Conservation (phyloP, 23 red algal species). For the Agarophyton chilense region DNA sequence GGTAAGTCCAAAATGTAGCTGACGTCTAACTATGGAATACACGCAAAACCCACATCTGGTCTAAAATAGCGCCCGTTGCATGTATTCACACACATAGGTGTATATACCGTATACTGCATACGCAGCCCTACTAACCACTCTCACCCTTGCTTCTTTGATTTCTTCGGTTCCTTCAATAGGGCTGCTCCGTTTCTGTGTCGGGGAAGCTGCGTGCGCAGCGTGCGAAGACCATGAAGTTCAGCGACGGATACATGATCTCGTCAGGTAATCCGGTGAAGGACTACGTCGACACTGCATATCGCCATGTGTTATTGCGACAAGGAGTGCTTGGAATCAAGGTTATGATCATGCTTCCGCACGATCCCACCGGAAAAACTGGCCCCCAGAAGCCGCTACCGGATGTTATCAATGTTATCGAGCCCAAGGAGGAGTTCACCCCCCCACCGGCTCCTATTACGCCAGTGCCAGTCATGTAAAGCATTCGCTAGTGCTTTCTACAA, state of each 20-base stretch:
- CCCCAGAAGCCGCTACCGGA: constrained; percentile 96
- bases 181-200: constrained; percentile 91
- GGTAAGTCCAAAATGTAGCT: constrained; percentile 20
- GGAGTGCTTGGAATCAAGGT: constrained; percentile 99
- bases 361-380: constrained; percentile 91
- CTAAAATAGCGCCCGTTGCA: neutral
- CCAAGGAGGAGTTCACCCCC: constrained; percentile 92
- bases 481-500: neutral
- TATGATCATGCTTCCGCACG: constrained; percentile 99
- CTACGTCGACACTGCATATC: constrained; percentile 91
- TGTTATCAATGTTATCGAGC: constrained; percentile 87
- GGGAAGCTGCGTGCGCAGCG: constrained; percentile 98
- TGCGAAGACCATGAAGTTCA: constrained; percentile 99
- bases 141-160: neutral
- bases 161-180: constrained; percentile 16
- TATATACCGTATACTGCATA: neutral
- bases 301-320: constrained; percentile 96
- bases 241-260: constrained; percentile 99
- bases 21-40: neutral
- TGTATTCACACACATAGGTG: no score
- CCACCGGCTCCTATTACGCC: constrained; percentile 53
- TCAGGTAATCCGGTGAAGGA: constrained; percentile 92
- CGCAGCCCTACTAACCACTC: neutral
- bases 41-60: neutral
- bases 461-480: constrained; percentile 66